A percentile compares a stretch with the other conserved stretches of the same genome.
phyloP scores from a whole-genome alignment of 1,139 yeast genomes.

The Kodamaea anthophila region DNA sequence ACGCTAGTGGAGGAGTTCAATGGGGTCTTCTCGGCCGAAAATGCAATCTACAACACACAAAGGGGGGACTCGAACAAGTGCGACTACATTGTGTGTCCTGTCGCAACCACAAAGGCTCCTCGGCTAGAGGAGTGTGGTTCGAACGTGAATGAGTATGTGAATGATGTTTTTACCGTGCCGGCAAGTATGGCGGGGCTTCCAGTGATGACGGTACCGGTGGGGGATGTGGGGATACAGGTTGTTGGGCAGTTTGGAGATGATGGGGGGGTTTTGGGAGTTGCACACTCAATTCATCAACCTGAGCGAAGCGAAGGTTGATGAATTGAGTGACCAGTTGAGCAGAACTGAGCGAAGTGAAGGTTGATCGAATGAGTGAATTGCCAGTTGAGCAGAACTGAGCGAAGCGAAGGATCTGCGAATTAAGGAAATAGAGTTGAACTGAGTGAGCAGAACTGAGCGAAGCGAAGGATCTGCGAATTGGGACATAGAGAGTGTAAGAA shows the following conservation, averaged over 20 bases:
- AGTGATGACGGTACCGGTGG: constrained; percentile 65
- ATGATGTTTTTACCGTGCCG: constrained; percentile 85
- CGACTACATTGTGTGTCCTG: constrained; percentile 72
- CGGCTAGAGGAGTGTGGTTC: constrained; percentile 42
- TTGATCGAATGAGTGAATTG: too few species aligned
- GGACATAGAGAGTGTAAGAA: too few species aligned
- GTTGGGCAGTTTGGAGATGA: constrained; percentile 89
- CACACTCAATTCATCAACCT: too few species aligned
- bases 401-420: too few species aligned
- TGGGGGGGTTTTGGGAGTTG: constrained; percentile 42
- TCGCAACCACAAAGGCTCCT: constrained; percentile 59
- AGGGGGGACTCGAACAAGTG: constrained; percentile 25
- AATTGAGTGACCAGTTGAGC: too few species aligned
- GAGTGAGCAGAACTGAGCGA: too few species aligned
- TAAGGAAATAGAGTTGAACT: too few species aligned
- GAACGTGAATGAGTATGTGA: constrained; percentile 60
- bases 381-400: too few species aligned
- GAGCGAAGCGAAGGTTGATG: too few species aligned
- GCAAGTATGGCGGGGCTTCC: constrained; percentile 92
- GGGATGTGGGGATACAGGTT: constrained; percentile 59
- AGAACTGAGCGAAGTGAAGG: too few species aligned
- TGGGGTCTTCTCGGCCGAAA: constrained; percentile 39
- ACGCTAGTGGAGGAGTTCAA: constrained; percentile 62
- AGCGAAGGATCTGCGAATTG: too few species aligned
- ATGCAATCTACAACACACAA: constrained; percentile 1